Evolutionary conservation across 768 basidiomycete species (phyloP).

Genomic region (Boletus fagicola): DNA sequence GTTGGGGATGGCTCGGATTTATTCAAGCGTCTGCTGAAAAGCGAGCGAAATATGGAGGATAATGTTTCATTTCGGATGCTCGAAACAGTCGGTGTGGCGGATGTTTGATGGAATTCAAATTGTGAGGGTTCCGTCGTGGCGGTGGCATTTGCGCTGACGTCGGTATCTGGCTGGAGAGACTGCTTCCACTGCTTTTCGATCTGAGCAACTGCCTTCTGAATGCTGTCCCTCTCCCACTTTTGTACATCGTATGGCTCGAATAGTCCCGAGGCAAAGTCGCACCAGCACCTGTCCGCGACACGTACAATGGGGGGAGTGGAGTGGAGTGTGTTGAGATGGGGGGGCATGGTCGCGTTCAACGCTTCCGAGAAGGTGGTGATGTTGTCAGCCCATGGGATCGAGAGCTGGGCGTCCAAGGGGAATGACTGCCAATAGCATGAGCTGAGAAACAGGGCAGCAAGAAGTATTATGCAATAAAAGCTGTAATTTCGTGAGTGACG

Average conservation of each 20-base stretch:
- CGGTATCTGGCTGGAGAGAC: constrained; percentile 22
- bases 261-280: constrained; percentile 64
- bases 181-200: constrained; percentile 34
- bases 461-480: constrained; percentile 83
- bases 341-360: constrained; percentile 46
- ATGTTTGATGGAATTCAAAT: constrained; percentile 14
- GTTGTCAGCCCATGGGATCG: constrained; percentile 63
- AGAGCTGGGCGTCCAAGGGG: constrained; percentile 59
- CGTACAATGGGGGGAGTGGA: constrained; percentile 57
- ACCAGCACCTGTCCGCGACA: constrained; percentile 82
- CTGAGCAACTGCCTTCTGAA: constrained; percentile 43
- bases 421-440: constrained; percentile 91
- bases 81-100: constrained; percentile 3
- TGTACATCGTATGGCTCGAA: constrained; percentile 79
- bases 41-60: constrained; percentile 23
- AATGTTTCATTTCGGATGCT: constrained; percentile 20
- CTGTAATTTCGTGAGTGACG: constrained; percentile 38
- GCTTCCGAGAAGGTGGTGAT: constrained; percentile 74
- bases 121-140: constrained; percentile 20
- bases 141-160: constrained; percentile 30
- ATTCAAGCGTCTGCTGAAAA: constrained; percentile 19
- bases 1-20: neutral
- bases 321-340: constrained; percentile 37
- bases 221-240: constrained; percentile 69
- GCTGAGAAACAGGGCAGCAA: constrained; percentile 79